Conservation (phyloP, 2,329 filamentous ascomycete genomes). For the Mycosphaerella arachidis region DNA sequence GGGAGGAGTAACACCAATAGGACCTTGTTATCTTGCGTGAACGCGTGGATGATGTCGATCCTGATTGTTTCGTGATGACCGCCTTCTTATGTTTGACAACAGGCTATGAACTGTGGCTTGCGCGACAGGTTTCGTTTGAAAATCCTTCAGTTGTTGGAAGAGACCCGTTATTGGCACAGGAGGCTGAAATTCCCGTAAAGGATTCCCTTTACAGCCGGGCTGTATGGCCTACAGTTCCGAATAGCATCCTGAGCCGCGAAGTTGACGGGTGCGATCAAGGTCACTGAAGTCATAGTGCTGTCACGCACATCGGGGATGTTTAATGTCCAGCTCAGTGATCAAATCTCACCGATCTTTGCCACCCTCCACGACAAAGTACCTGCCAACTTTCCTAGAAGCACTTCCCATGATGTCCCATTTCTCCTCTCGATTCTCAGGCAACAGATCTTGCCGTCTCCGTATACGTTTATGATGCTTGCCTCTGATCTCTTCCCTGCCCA, state of each 20-base stretch:
- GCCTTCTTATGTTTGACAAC: background rate
- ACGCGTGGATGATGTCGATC: background rate
- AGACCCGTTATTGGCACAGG: background rate
- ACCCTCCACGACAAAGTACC: constrained; percentile 73
- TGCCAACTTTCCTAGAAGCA: constrained; percentile 62
- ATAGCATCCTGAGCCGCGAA: background rate
- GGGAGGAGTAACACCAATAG: background rate
- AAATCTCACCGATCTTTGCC: constrained; percentile 37
- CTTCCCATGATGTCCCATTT: constrained; percentile 67
- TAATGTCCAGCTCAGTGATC: background rate
- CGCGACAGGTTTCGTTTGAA: background rate
- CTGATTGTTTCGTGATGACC: background rate
- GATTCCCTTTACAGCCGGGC: background rate
- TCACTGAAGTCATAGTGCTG: background rate
- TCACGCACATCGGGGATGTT: background rate
- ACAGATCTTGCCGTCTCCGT: constrained; percentile 41
- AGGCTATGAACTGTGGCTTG: background rate
- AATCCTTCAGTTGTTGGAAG: background rate
- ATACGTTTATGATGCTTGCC: constrained; percentile 53
- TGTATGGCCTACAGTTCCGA: background rate
- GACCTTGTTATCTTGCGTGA: background rate
- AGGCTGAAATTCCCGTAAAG: background rate
- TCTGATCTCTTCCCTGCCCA: constrained; percentile 57
- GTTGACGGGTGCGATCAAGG: background rate
- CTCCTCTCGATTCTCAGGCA: constrained; percentile 47